Base-by-base conservation (phyloP, 2,329 filamentous ascomycete species). In the Venturia carpophila region DNA sequence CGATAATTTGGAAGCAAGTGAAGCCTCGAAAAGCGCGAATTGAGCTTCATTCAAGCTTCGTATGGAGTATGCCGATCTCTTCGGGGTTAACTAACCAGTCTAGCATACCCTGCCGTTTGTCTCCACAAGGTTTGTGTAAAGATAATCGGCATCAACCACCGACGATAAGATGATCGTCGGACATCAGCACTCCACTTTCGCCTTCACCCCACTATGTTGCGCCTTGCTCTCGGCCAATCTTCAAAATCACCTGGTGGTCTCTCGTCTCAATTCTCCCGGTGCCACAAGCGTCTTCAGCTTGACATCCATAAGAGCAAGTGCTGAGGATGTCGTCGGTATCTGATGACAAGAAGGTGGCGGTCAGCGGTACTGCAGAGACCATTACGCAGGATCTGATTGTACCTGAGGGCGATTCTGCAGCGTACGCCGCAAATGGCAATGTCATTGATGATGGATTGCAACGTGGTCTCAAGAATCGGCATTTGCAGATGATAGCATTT, bases 401-500 rank as follows among this genome's bases (percentile, higher is more conserved):
- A 27, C 47, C 27, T 27, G 47, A 52, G 21, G 21, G 21, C 15
- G 47, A 52, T 15, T 15, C 24, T 10, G 3, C 47, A 30, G 47
- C 9, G 21, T 52, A 52, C 15, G 47, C 47, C 10, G 9, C 47
- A 13, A 52, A 52, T 52, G 47, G 47, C 21, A 52, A 52, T 52
- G 21, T 52, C 47, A 52, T 52, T 27, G 47, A 52, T 9, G 47
- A 52, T 52, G 47, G 47, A 3, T 17, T 52, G 15, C 47, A 52
- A 52, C 47, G 47, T 27, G 47, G 47, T 74, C 77, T 94, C 69
- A 93, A 93, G 77, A 86, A 87, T 37, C 81, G 91, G 47, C 91
- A 94, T 78, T 73, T 94, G 70, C 90, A 94, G 78, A 94, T 94
- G 90, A 94, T 95, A 80, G 90, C 91, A 6, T 92, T 94, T 70